Evolutionary conservation across 2,329 filamentous ascomycete species (phyloP), one percentile per base, ranked within the genome.

Genomic region (Colletotrichum brevisporum): DNA sequence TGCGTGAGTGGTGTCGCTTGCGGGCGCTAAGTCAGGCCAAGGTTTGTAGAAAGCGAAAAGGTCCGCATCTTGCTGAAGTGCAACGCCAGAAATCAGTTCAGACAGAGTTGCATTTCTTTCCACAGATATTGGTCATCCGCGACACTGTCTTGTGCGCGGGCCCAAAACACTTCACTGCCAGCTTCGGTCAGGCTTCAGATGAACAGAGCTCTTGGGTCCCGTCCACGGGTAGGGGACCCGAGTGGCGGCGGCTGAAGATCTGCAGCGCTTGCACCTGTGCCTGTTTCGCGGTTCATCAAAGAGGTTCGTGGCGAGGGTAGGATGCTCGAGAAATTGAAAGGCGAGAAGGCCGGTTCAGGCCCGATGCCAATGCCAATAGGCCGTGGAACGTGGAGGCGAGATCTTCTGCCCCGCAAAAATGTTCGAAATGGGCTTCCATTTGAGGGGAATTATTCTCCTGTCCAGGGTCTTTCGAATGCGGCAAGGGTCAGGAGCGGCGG

Each of bases 111-210:
- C 16, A 50, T 21, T 24, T 27, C 26, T 21, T 24, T 27, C 26
- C 45, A 55, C 21, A 55, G 41, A 66, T 27, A 8, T 18, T 27
- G 31, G 16, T n/a, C 21, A 39, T 24, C 31, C 21, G 21, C 27
- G 16, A 57, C 27, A 15, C 10, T 26, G 24, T n/a, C 8, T 39
- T 48, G 64, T 48, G 51, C 41, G 47, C 41, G 10, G 39, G 24
- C 31, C 43, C 50, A 61, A 56, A 56, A 51, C 51, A 31, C 59
- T 27, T 26, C 51, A 45, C 41, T 59, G 54, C 41, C 60, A 68
- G 61, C 61, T 65, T 59, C 61, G 58, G 51, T n/a, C 43, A 31
- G 43, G 58, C 58, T 63, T 67, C 52, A 26, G 51, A 67, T n/a
- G 58, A 67, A 36, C 47, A 43, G 36, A 18, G 45, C 48, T 36